These are phyloP conservation scores for Phytophthora crassamura DNA, from an alignment of 352 stramenopile species.

Conservation along the genomic window DNA sequence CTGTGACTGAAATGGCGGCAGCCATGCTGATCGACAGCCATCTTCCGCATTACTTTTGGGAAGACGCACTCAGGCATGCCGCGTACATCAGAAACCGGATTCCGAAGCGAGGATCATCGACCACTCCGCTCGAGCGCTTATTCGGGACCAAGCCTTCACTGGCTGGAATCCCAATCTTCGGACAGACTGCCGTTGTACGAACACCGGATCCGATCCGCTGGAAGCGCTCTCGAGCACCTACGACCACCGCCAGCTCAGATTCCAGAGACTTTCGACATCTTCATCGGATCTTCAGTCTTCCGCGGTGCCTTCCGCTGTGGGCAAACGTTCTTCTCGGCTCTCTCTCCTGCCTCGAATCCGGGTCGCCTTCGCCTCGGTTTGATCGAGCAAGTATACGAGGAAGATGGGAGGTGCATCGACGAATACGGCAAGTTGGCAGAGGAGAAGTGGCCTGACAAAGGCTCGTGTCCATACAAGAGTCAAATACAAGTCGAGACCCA, in stretches of 20 bases:
- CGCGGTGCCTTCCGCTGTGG: constrained; percentile 75
- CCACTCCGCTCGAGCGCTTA: constrained; percentile 7
- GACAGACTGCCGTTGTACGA: not conserved
- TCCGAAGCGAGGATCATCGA: not conserved
- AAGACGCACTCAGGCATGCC: constrained; percentile 4
- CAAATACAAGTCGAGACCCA: constrained; percentile 65
- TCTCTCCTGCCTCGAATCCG: constrained; percentile 63
- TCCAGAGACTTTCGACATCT: constrained; percentile 54
- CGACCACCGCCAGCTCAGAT: constrained; percentile 61
- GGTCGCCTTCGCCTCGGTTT: constrained; percentile 79
- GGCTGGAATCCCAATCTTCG: not conserved
- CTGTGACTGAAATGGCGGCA: constrained; percentile 8
- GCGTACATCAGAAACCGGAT: constrained; percentile 14
- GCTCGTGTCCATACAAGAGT: constrained; percentile 62
- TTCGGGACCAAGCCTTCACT: not conserved
- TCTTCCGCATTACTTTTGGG: constrained; percentile 7
- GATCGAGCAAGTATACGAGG: constrained; percentile 75
- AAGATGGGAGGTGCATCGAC: constrained; percentile 66
- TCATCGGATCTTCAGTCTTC: constrained; percentile 81
- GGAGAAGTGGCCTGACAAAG: constrained; percentile 59
- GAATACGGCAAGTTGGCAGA: constrained; percentile 77
- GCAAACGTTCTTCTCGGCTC: constrained; percentile 78
- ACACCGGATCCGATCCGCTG: constrained; percentile 1
- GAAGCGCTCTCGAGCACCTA: constrained; percentile 23
- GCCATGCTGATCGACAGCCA: constrained; percentile 6